These are phyloP conservation scores for Colletotrichum tofieldiae DNA, from an alignment of 2,329 filamentous ascomycete genomes.

Conservation along the genomic window DNA sequence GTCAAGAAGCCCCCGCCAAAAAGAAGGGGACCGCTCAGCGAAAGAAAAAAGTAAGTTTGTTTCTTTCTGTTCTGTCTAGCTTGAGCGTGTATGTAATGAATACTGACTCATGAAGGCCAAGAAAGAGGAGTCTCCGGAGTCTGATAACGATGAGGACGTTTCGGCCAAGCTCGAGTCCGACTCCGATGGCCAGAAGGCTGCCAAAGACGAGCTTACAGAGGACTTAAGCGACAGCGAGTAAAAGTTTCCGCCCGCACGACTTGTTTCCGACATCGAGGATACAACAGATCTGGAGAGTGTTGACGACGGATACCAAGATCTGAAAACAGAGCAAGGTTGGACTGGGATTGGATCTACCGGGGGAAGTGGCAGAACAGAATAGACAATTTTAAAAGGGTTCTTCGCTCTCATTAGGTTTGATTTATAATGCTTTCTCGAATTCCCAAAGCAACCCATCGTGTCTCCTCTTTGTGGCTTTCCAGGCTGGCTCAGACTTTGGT, in stretches of 20 bases:
- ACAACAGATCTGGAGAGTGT: background rate
- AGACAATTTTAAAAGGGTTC: background rate
- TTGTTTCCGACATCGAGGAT: background rate
- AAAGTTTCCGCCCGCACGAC: background rate
- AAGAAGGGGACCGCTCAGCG: slow-evolving; percentile 52
- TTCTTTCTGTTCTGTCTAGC: background rate
- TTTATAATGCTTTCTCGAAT: background rate
- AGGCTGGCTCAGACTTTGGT: background rate
- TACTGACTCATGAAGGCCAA: slow-evolving; percentile 1
- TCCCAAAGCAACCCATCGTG: no score
- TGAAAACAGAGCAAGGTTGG: background rate
- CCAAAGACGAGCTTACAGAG: slow-evolving; percentile 13
- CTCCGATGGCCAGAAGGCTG: slow-evolving; percentile 30
- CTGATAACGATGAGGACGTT: slow-evolving; percentile 27
- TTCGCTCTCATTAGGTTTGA: background rate
- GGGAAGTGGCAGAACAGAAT: background rate
- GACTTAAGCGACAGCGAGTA: slow-evolving; percentile 3
- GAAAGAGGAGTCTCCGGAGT: background rate
- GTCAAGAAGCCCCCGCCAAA: slow-evolving; percentile 53
- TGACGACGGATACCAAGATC: background rate
- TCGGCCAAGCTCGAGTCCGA: slow-evolving; percentile 32
- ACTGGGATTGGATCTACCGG: background rate
- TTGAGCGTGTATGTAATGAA: background rate
- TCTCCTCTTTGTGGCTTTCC: background rate
- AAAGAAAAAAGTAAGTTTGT: slow-evolving; percentile 40